Base-by-base conservation (phyloP, 352 stramenopile genomes). In the Phytophthora macrochlamydospora region DNA sequence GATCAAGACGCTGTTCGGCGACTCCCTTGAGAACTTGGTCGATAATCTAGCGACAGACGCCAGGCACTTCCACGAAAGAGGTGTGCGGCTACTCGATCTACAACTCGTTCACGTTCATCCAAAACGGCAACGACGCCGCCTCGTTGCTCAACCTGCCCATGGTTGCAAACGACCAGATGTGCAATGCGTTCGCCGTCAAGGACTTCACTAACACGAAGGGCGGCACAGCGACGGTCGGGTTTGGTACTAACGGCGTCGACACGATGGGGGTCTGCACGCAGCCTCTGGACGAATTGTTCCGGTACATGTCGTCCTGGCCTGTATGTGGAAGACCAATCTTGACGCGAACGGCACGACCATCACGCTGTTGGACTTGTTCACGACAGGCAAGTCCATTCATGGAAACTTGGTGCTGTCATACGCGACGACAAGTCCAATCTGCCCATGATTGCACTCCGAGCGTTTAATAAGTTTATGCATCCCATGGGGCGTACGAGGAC, bases 161-260 rank as follows among this genome's bases (percentile, higher is more conserved):
- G 43, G 74, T 90, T 40, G 73, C 81, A 2, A 86, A 79, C 31
- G 60, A 76, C 32, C 69, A 80, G 50, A 81, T 78, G 42, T 90
- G 79, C 67, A 64, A 68, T n/a, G 70, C 75, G 4, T 75, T 85
- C 43, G 66, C 43, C 0, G 79, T 70, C 24, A 66, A 74, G 18
- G 8, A 51, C 1, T 87, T 89, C 69, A 76, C 57, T 33, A 81
- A 64, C 35, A 82, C 81, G 1, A 63, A 66, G 2, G 57, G 61
- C 3, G 31, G 7, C 11, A 56, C 54, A 1, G 50, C 50, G 7
- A 67, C 76, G 24, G 78, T 85, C 32, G 51, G 50, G 12, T 82
- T 83, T 48, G 56, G 63, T 9, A 63, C 58, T 1, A 59, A 72
- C 12, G 68, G 44, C 4, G 14, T 75, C 0, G 57, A 78, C n/a